These are phyloP conservation scores for Coemansia sp. DNA, from an alignment of 192 early-diverging fungal genomes.

Conservation along the genomic window DNA sequence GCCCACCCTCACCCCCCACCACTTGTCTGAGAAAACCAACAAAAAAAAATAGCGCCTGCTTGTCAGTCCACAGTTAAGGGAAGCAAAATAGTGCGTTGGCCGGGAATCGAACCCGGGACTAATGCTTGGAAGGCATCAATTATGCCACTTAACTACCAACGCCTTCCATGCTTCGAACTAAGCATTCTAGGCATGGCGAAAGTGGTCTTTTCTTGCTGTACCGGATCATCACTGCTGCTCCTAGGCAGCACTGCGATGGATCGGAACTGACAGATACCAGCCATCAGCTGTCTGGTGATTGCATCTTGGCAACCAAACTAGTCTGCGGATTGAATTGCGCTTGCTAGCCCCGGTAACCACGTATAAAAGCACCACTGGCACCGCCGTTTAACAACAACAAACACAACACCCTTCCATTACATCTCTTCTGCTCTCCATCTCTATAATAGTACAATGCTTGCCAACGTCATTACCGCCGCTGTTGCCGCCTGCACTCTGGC, in stretches of 20 bases:
- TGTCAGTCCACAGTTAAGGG: too few relatives aligned
- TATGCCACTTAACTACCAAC: conserved; percentile 69
- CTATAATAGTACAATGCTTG: background rate
- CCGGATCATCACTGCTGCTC: too few relatives aligned
- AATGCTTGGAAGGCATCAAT: conserved; percentile 77
- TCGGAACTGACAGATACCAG: too few relatives aligned
- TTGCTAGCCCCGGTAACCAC: too few relatives aligned
- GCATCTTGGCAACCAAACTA: too few relatives aligned
- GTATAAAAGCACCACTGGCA: too few relatives aligned
- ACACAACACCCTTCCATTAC: background rate
- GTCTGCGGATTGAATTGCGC: too few relatives aligned
- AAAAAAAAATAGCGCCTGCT: background rate
- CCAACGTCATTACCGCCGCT: background rate
- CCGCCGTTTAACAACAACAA: too few relatives aligned
- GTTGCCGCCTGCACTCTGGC: background rate
- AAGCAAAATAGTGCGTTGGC: conserved; percentile 57
- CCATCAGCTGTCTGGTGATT: too few relatives aligned
- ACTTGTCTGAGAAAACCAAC: conserved; percentile 3
- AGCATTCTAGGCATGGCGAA: conserved; percentile 15
- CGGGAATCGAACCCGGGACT: conserved; percentile 82
- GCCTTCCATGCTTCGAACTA: background rate
- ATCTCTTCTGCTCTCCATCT: background rate
- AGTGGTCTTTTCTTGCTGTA: too few relatives aligned
- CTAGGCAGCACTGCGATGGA: too few relatives aligned
- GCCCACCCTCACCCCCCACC: conserved; percentile 15